A percentile compares a stretch with the other conserved stretches of the same genome.
These are phyloP conservation scores for Oemleria cerasiformis DNA, from an alignment of 306 rosid species.

Conservation along the genomic window DNA sequence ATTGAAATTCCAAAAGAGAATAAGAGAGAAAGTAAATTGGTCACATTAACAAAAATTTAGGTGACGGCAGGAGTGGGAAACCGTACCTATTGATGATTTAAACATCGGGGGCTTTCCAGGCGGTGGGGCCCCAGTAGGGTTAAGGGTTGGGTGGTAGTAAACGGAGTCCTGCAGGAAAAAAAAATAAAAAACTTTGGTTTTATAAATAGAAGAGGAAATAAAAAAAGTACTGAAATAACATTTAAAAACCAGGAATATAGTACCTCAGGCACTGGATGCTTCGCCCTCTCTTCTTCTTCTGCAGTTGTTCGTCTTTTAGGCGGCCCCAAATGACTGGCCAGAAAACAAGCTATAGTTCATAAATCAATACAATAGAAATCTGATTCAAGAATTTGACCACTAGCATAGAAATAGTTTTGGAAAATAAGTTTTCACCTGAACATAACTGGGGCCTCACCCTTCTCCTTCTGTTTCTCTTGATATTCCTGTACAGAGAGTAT, in stretches of 20 bases:
- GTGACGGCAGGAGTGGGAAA: not conserved
- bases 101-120: conserved; percentile 99
- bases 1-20: conserved; percentile 31
- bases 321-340: conserved; percentile 89
- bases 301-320: conserved; percentile 84
- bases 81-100: conserved; percentile 80
- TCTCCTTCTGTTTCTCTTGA: conserved; percentile 83
- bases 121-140: conserved; percentile 99
- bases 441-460: conserved; percentile 97
- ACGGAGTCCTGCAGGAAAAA: conserved; percentile 66
- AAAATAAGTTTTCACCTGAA: conserved; percentile 63
- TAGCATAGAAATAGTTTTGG: not conserved
- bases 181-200: not conserved
- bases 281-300: conserved; percentile 91
- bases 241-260: conserved; percentile 22
- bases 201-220: not conserved
- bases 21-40: conserved; percentile 10
- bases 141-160: conserved; percentile 83
- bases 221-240: conserved; percentile 4
- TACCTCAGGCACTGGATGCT: conserved; percentile 91
- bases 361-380: conserved; percentile 33
- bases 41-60: not conserved
- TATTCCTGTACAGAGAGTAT: conserved; percentile 64
- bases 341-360: conserved; percentile 36
- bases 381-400: conserved; percentile 6